Evolutionary conservation across 176 grass and related monocot genomes (phyloP), one percentile per base, ranked within the genome.

Genomic region (Carex scoparia): DNA sequence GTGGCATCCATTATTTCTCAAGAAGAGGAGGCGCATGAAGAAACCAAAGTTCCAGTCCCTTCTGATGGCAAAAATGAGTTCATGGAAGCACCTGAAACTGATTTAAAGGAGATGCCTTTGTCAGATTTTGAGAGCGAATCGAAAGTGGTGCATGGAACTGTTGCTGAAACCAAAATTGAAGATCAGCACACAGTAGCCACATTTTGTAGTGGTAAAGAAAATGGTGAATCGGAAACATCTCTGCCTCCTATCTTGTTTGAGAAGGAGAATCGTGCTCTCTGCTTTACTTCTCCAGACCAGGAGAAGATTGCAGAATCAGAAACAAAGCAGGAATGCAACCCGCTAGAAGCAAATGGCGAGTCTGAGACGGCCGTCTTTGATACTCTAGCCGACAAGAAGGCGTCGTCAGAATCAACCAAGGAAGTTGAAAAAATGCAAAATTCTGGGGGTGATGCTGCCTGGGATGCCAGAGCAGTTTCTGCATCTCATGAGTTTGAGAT

Each of bases 391-490:
- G 35, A 69, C 16, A 23, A 66, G 19, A 78, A n/a, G 40, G 12
- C 49, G 61, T 28, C 84, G 63, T 61, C 53, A 35, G 83, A 89
- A 65, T 38, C 1, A 12, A 54, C 32, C 79, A 82, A 62, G 51
- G 61, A 13, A 75, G 79, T 78, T 65, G 53, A 70, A 68, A 68
- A 86, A 87, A 89, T 79, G 44, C 87, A 48, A 44, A 48, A 62
- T 4, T 79, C 30, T 64, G 13, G 79, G 53, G 75, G 32, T 59
- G 68, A 49, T 86, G 54, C 79, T 80, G 33, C 77, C 71, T 38
- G 42, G 83, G 55, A 33, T 46, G 69, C 49, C 78, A 65, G 80
- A 84, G 31, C 48, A 56, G 79, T 63, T 79, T 44, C 33, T 85
- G 69, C 10, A 65, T 70, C 46, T 81, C 35, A 75, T 69, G 5